Percentiles rank a stretch among this genome's conserved stretches.
Conservation (phyloP, 2,329 filamentous ascomycete species). For the Amylocarpus encephaloides region DNA sequence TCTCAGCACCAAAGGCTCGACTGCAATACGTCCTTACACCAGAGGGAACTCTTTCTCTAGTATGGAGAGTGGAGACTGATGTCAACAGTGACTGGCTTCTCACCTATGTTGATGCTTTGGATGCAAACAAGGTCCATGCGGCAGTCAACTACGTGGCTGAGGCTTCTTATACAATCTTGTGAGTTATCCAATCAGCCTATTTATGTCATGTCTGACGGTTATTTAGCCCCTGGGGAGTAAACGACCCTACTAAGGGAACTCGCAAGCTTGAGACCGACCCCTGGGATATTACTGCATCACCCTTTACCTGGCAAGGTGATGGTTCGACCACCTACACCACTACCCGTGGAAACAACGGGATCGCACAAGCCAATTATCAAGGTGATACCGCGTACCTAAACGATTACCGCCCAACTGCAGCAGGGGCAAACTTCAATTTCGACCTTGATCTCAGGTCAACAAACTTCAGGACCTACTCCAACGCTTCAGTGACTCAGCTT, state of each 20-base stretch:
- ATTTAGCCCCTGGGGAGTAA: constrained; percentile 44
- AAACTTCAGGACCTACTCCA: constrained; percentile 38
- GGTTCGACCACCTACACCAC: constrained; percentile 44
- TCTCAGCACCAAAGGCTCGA: constrained; percentile 47
- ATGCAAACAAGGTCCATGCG: constrained; percentile 42
- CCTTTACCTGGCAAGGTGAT: constrained; percentile 48
- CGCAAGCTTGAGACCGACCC: constrained; percentile 43
- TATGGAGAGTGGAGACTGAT: constrained; percentile 55
- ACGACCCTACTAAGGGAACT: constrained; percentile 45
- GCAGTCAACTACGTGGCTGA: constrained; percentile 53
- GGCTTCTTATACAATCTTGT: constrained; percentile 49
- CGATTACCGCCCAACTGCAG: constrained; percentile 44
- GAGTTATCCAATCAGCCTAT: constrained; percentile 21
- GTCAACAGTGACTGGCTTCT: constrained; percentile 51
- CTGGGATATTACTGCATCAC: constrained; percentile 40
- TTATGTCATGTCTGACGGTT: constrained; percentile 6
- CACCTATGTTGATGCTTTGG: constrained; percentile 45
- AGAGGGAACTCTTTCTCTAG: constrained; percentile 41
- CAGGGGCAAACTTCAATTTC: constrained; percentile 40
- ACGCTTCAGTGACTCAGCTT: constrained; percentile 52
- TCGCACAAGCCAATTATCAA: constrained; percentile 46
- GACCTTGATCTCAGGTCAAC: constrained; percentile 34
- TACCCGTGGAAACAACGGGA: constrained; percentile 53
- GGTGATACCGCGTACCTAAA: constrained; percentile 40
- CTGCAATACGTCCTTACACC: constrained; percentile 48